Evolutionary conservation across 257 asterid genomes (phyloP).

Genomic region (Solanum sejunctum): DNA sequence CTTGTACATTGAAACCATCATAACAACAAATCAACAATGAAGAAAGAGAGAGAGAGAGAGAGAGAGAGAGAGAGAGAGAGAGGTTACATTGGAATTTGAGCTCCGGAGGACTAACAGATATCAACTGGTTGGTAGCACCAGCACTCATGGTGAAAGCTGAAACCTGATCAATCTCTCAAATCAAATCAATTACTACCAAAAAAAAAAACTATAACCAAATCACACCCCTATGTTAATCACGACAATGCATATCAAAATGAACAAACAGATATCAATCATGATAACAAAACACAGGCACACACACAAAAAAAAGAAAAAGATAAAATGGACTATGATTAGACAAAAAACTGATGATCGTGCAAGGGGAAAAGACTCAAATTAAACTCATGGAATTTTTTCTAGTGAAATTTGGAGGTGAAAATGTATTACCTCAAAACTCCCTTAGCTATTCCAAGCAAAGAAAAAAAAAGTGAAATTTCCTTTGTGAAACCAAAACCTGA

Average conservation of each 20-base stretch:
- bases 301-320: not conserved
- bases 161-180: not conserved
- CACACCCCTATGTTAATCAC: not conserved
- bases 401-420: not conserved
- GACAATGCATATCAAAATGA: not conserved
- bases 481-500: not conserved
- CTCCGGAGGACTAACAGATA: conserved; percentile 57
- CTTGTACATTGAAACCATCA: not conserved
- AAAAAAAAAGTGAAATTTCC: not conserved
- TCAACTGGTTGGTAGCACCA: conserved; percentile 33
- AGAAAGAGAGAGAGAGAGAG: not conserved
- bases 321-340: not conserved
- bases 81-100: conserved; percentile 61
- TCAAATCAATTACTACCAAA: not conserved
- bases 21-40: not conserved
- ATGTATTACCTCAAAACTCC: not conserved
- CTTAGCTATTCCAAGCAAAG: not conserved
- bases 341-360: not conserved
- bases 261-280: not conserved
- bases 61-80: not conserved
- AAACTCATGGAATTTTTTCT: not conserved
- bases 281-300: not conserved
- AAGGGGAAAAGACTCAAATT: not conserved
- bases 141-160: conserved; percentile 19
- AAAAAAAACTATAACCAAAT: not conserved